Percentiles rank a stretch among this genome's conserved stretches.
These are phyloP conservation scores for Celoporthe dispersa DNA, from an alignment of 2,329 filamentous ascomycete genomes.

Conservation along the genomic window DNA sequence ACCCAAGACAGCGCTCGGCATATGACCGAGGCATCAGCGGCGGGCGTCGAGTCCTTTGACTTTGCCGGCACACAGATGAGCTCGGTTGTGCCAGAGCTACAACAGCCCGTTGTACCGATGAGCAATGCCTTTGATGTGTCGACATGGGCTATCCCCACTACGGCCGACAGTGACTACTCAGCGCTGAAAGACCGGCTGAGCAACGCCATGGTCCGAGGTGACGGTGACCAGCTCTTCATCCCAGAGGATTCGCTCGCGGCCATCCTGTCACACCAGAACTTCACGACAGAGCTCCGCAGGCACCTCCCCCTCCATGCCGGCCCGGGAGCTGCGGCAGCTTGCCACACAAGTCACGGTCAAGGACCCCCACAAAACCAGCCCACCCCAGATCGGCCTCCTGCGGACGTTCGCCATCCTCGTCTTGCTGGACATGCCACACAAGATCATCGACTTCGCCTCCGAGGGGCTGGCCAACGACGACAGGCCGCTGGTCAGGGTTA, in stretches of 20 bases:
- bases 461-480: slow-evolving; percentile 11
- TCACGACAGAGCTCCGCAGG: slow-evolving; percentile 19
- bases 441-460: slow-evolving; percentile 16
- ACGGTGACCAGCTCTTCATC: slow-evolving; percentile 26
- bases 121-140: slow-evolving; percentile 19
- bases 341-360: slow-evolving; percentile 17
- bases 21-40: slow-evolving; percentile 15
- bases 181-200: slow-evolving; percentile 27
- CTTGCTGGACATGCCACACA: slow-evolving; percentile 19
- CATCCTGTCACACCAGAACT: slow-evolving; percentile 20
- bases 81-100: slow-evolving; percentile 6
- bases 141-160: slow-evolving; percentile 17
- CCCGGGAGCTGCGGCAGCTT: slow-evolving; percentile 20
- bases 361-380: background rate
- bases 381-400: slow-evolving; percentile 9
- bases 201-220: slow-evolving; percentile 24
- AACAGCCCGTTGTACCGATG: slow-evolving; percentile 4
- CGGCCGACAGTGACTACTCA: slow-evolving; percentile 7
- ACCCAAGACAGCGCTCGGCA: slow-evolving; percentile 17
- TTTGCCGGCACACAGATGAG: slow-evolving; percentile 22
- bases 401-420: slow-evolving; percentile 25
- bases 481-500: slow-evolving; percentile 17
- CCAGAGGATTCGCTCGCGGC: slow-evolving; percentile 20
- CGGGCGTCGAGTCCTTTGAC: slow-evolving; percentile 25
- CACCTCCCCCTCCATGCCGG: slow-evolving; percentile 13